Percentiles rank a stretch among this genome's conserved stretches.
Evolutionary conservation across 2,329 filamentous ascomycete genomes (phyloP).

Genomic region (Neophaeococcomyces mojaviensis): DNA sequence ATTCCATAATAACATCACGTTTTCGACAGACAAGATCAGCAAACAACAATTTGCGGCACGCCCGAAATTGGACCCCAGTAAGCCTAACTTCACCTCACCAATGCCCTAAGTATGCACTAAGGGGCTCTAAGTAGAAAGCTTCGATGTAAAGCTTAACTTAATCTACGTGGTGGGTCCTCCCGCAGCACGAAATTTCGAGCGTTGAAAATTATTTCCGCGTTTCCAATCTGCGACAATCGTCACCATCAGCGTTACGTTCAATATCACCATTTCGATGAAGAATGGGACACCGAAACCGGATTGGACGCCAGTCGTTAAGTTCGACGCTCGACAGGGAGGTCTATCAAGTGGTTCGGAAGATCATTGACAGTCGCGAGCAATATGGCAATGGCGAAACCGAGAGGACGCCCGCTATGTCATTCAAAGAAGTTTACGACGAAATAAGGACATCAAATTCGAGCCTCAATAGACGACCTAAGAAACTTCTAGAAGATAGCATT

Average conservation of each 20-base stretch:
- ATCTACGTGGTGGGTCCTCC: too few species aligned
- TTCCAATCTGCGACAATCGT: background rate
- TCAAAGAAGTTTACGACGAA: slow-evolving; percentile 62
- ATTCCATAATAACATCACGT: too few species aligned
- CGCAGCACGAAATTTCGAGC: too few species aligned
- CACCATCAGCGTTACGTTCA: background rate
- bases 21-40: too few species aligned
- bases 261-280: background rate
- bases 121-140: too few species aligned
- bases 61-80: too few species aligned
- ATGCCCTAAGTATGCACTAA: too few species aligned
- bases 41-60: too few species aligned
- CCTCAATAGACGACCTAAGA: slow-evolving; percentile 73
- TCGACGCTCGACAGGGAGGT: slow-evolving; percentile 39
- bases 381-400: slow-evolving; percentile 33
- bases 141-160: too few species aligned
- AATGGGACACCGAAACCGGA: slow-evolving; percentile 4
- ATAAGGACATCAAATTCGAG: slow-evolving; percentile 84
- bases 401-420: slow-evolving; percentile 35
- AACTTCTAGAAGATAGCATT: slow-evolving; percentile 73
- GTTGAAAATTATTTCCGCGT: too few species aligned
- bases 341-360: slow-evolving; percentile 70
- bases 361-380: slow-evolving; percentile 58
- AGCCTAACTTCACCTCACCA: too few species aligned
- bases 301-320: background rate